These are phyloP conservation scores for Alliaria petiolata DNA, from an alignment of 345 rosid species.

Conservation along the genomic window DNA sequence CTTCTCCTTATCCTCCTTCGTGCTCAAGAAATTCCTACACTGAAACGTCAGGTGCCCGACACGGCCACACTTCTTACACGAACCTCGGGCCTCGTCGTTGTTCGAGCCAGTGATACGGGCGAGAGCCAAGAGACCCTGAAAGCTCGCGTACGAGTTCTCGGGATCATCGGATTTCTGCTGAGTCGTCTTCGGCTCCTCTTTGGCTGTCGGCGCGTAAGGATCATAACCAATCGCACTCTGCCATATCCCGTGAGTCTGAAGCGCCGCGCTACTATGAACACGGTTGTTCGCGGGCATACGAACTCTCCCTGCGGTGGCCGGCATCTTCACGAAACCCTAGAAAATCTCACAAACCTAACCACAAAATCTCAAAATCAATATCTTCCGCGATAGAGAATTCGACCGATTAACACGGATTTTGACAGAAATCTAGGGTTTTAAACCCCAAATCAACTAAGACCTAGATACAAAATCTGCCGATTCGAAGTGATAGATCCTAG, in stretches of 20 bases:
- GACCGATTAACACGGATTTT: neutral
- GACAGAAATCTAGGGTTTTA: no score
- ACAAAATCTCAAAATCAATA: neutral
- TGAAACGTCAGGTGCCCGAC: constrained; percentile 91
- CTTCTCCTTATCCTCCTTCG: constrained; percentile 75
- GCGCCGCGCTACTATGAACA: constrained; percentile 98
- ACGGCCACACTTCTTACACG: constrained; percentile 92
- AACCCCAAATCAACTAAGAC: neutral
- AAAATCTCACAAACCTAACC: constrained; percentile 16
- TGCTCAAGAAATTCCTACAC: constrained; percentile 80
- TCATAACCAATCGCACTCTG: constrained; percentile 96
- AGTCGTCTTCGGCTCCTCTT: constrained; percentile 63
- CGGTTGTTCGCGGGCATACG: constrained; percentile 99
- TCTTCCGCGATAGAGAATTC: neutral
- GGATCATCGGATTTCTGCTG: constrained; percentile 39
- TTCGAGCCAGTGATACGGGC: constrained; percentile 75
- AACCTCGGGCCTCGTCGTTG: constrained; percentile 83
- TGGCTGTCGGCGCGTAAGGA: constrained; percentile 81
- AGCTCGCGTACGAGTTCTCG: constrained; percentile 76
- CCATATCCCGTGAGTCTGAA: constrained; percentile 98
- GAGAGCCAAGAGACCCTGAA: constrained; percentile 81
- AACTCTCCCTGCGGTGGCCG: constrained; percentile 99
- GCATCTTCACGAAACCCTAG: constrained; percentile 56
- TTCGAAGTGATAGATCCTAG: neutral
- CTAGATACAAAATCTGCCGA: neutral